Conservation (phyloP, 169 alveolate species). For the Plasmodium berghei region DNA sequence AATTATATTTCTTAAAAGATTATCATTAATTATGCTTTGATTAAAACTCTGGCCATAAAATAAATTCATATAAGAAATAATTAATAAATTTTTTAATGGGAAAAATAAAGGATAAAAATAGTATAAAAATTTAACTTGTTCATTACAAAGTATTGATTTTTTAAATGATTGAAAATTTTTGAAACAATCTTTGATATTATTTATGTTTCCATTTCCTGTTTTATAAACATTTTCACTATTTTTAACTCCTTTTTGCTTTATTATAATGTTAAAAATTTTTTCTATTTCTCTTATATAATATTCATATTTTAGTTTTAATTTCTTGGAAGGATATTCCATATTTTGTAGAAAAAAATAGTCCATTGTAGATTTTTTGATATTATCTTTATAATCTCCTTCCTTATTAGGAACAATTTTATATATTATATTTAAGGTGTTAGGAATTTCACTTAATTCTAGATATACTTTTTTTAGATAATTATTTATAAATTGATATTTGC, state of each 20-base stretch:
- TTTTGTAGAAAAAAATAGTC: conserved; percentile 15
- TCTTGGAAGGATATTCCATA: conserved; percentile 6
- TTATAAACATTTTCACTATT: background rate
- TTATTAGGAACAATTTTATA: conserved; percentile 6
- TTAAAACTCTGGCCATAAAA: conserved; percentile 19
- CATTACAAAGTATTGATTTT: conserved; percentile 24
- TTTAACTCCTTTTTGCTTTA: conserved; percentile 2
- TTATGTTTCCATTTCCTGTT: background rate
- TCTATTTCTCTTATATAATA: conserved; percentile 43
- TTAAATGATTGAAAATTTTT: conserved; percentile 32
- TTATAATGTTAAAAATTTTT: conserved; percentile 18
- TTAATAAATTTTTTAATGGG: conserved; percentile 47
- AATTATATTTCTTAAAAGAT: conserved; percentile 33
- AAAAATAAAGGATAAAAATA: conserved; percentile 46
- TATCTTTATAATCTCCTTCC: conserved; percentile 1
- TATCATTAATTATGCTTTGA: conserved; percentile 8
- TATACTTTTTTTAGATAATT: conserved; percentile 24
- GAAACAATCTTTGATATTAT: conserved; percentile 14
- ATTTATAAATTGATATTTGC: conserved; percentile 42
- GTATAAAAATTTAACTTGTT: conserved; percentile 40
- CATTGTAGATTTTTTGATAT: background rate
- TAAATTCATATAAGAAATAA: conserved; percentile 34
- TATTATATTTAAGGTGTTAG: conserved; percentile 30
- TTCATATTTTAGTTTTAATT: conserved; percentile 43
- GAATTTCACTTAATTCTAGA: conserved; percentile 7